Percentiles rank a stretch among this genome's conserved stretches.
Evolutionary conservation across 1,284 basidiomycete genomes (phyloP).

Genomic region (Sanguinoderma infundibulare): DNA sequence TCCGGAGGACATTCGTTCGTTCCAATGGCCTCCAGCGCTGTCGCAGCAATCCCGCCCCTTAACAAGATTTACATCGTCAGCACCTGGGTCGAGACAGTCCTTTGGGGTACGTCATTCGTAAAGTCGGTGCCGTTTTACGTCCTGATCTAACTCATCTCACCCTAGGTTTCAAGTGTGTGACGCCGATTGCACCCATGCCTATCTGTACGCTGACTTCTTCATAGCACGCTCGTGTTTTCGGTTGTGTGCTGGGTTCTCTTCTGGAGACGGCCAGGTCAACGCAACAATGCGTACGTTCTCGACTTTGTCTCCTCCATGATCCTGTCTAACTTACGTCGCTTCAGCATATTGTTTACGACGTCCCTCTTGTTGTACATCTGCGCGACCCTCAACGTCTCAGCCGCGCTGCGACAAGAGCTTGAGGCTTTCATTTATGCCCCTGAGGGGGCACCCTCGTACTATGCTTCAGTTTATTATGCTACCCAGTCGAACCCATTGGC

Average conservation of each 20-base stretch:
- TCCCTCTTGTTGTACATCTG: conserved; percentile 6
- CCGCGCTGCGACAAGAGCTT: conserved; percentile 4
- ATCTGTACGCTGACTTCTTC: background rate
- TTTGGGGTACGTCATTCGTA: conserved; percentile 10
- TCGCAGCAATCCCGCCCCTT: conserved; percentile 1
- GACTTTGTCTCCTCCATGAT: background rate
- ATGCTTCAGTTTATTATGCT: conserved; percentile 4
- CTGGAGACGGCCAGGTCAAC: background rate
- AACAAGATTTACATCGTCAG: conserved; percentile 10
- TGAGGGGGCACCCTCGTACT: background rate
- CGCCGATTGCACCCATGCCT: background rate
- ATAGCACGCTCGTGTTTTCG: conserved; percentile 1
- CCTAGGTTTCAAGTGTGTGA: background rate
- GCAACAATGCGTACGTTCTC: background rate
- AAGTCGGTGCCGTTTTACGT: background rate
- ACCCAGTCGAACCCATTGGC: background rate
- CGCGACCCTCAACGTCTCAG: conserved; percentile 1
- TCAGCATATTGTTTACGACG: conserved; percentile 4
- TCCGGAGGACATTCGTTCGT: background rate
- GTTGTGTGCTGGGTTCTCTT: conserved; percentile 2
- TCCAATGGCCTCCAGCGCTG: conserved; percentile 2
- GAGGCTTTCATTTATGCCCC: conserved; percentile 11
- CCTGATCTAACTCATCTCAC: background rate
- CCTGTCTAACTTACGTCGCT: background rate
- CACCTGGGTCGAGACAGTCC: conserved; percentile 7